phyloP scores from a whole-genome alignment of 1,139 yeast species.

The Suhomyces bribrorum region DNA sequence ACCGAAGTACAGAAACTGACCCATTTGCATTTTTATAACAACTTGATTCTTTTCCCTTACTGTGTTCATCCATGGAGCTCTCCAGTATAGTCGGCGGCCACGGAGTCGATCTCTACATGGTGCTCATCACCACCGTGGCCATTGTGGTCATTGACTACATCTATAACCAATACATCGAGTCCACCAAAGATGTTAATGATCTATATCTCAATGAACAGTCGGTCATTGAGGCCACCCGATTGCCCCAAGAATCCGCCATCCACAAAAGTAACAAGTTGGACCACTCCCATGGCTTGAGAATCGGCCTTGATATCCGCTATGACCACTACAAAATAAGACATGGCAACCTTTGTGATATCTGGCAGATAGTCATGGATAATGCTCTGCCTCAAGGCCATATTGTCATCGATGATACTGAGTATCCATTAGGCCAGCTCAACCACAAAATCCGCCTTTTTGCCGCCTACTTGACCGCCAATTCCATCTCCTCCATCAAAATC shows the following conservation, averaged over 20 bases:
- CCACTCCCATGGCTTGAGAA: constrained; percentile 52
- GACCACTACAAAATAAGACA: constrained; percentile 64
- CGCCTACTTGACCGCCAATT: constrained; percentile 15
- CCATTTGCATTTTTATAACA: too few relatives aligned
- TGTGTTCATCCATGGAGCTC: background rate
- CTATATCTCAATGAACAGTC: constrained; percentile 63
- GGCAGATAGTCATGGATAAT: constrained; percentile 44
- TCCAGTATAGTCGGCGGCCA: background rate
- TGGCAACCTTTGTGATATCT: constrained; percentile 68
- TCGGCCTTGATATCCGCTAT: constrained; percentile 64
- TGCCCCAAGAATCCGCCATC: constrained; percentile 59
- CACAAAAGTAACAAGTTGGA: constrained; percentile 67
- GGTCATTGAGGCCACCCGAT: constrained; percentile 55
- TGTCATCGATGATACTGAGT: constrained; percentile 20
- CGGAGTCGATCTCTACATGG: constrained; percentile 13
- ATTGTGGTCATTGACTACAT: constrained; percentile 22
- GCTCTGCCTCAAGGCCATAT: constrained; percentile 14
- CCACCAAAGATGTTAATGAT: constrained; percentile 53
- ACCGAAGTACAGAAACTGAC: too few relatives aligned
- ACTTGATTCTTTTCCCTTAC: too few relatives aligned
- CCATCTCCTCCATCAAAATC: constrained; percentile 21
- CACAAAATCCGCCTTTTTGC: constrained; percentile 22
- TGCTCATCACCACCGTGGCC: constrained; percentile 22
- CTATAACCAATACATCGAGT: constrained; percentile 26
- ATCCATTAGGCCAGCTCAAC: constrained; percentile 28